Base-by-base conservation (phyloP, 1,139 yeast species). In the Candida dubliniensis region DNA sequence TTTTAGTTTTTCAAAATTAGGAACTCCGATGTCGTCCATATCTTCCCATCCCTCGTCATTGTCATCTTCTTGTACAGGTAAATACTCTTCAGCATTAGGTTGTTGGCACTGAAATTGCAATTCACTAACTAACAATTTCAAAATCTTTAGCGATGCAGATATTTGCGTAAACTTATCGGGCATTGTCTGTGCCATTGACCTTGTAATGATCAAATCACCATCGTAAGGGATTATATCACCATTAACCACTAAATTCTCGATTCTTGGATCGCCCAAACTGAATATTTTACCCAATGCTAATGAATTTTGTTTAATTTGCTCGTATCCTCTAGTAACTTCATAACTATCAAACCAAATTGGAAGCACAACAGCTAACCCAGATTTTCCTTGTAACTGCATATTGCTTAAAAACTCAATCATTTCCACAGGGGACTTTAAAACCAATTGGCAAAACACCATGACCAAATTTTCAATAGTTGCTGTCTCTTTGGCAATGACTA, bases 291-390 rank as follows among this genome's bases (percentile, higher is more conserved):
- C 81, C 37, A 93, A 69, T 0, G 97, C 96, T 34, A 79, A 60
- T 4, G 88, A 77, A 57, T 87, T 87, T 47, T 81, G 81, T 50
- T 78, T 75, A 44, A 91, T 88, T 48, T 81, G 82, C 33, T 83
- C 87, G 48, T 78, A 83, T 0, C 97, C 97, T 47, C 95, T 71
- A 37, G 91, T 77, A 1, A 85, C 81, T 55, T 87, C 95, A 63
- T 87, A 91, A 2, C 90, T 79, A 31, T 81, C 81, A 42, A 91
- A 76, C 97, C 98, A 91, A 44, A 86, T 83, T 4, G 84, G 84
- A 13, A 64, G 52, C 12, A 64, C 53, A 8, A 63, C 47, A 27
- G 56, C 55, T 38, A 64, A 55, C 4, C 66, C 66, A 4, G 58
- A 51, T 45, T 54, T 53, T 3, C 18, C 31, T n/a, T 40, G 38